Base-by-base conservation (phyloP, 495 filamentous ascomycete species). In the Aspergillus diversus region DNA sequence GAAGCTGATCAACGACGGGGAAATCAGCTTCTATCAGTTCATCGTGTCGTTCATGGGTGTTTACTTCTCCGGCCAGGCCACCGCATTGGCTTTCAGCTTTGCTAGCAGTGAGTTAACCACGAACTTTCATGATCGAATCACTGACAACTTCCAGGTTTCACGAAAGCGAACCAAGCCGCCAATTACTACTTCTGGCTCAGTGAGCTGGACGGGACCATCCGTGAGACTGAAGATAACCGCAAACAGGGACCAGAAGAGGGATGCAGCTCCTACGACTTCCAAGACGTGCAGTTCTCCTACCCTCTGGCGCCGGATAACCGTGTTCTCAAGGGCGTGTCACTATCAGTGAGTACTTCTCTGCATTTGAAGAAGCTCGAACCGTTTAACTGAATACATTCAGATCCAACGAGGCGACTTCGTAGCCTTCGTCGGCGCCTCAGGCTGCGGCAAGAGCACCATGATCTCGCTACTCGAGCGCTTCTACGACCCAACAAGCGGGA, bases 201-300 rank as follows among this genome's bases (percentile, higher is more conserved):
- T 3, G 47, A 50, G 1, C 16, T 21, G 15, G 5, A 21, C 21
- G n/a, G 27, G n/a, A 50, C n/a, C 47, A 17, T 50, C 5, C 47
- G 16, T 0, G 47, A n/a, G 15, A 50, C 47, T 4, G n/a, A n/a
- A 5, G 47, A 50, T 2, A 50, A 27, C 5, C 13, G 6, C 1
- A 6, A 27, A 21, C 1, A 9, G 11, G n/a, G n/a, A n/a, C 1
- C 16, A 5, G 16, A 27, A 3, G 7, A 11, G 7, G 8, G 39
- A 15, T 17, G 16, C 16, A 0, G 17, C 47, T 6, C n/a, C 21
- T 8, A 31, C 31, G 3, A 35, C 21, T 27, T 47, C 21, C 67
- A 80, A 50, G 74, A 86, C 54, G 67, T 90, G 3, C 65, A 81
- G 60, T 90, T 90, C 69, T 80, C 77, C 49, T 90, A 90, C 60